Conservation (phyloP, 306 rosid species). For the Vicia faba region DNA sequence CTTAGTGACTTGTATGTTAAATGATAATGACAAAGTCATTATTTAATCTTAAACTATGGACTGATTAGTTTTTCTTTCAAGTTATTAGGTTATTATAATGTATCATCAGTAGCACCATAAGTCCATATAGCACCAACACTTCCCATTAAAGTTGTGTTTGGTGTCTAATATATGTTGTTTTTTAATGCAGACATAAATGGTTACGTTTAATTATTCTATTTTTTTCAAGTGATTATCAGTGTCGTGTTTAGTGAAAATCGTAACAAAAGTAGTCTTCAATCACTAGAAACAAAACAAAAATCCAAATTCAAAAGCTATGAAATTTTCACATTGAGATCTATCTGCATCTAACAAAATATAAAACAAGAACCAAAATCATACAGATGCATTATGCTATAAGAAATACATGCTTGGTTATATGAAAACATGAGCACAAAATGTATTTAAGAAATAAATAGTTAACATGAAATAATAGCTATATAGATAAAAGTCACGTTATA, state of each 20-base stretch:
- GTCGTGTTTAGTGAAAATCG: not conserved
- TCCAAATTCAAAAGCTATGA: not conserved
- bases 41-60: conserved; percentile 27
- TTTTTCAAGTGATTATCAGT: not conserved
- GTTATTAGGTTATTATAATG: conserved; percentile 38
- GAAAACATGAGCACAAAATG: too few relatives aligned
- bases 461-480: too few relatives aligned
- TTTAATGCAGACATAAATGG: too few relatives aligned
- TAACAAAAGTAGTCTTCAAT: not conserved
- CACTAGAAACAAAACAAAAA: not conserved
- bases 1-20: conserved; percentile 34
- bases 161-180: not conserved
- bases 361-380: not conserved
- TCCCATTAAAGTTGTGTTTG: not conserved
- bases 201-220: not conserved
- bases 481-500: too few relatives aligned
- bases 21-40: conserved; percentile 32
- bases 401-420: too few relatives aligned
- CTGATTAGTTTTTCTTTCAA: conserved; percentile 40
- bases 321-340: not conserved
- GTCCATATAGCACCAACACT: conserved; percentile 1
- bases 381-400: not conserved
- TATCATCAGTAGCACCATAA: conserved; percentile 23
- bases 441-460: not conserved
- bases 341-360: not conserved